Base-by-base conservation (phyloP, 164 flowering plant species). In the Protea cynaroides region DNA sequence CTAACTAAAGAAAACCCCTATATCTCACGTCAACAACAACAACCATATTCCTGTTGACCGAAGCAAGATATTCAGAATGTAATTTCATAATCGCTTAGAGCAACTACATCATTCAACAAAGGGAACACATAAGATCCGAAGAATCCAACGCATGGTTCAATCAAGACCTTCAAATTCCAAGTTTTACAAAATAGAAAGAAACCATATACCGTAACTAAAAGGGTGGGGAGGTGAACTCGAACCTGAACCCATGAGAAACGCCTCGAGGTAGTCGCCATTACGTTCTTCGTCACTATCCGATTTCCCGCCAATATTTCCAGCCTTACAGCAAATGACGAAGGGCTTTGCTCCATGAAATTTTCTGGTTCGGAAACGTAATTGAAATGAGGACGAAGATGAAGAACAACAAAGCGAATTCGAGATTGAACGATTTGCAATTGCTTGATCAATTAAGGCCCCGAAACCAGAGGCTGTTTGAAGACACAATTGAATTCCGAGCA, bases 161-260 rank as follows among this genome's bases (percentile, higher is more conserved):
- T 29, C 5, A 29, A 29, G 34, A 29, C 18, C 0, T 12, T 29
- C 4, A 18, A 19, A 8, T 65, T 47, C 8, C 15, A 4, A 63
- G 18, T 52, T 34, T 58, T 25, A 15, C 19, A 36, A 29, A 60
- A 36, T 51, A 3, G 50, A 59, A 23, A 5, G 37, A 12, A 29
- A 21, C 13, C 12, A 29, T 29, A 29, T 29, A 29, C 34, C 34
- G 7, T 11, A 8, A 25, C 34, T n/a, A 53, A 65, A n/a, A 58
- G 13, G 21, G 13, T 19, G 22, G 10, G 10, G 13, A 34, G 43
- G n/a, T 36, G 60, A 55, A 59, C 4, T 29, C 67, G 23, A 38
- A 86, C 92, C 92, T 76, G 89, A 65, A 37, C 75, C 58, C 50
- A 86, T 80, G 62, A 86, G 65, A 15, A 78, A 73, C 23, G 92